phyloP scores from a whole-genome alignment of 495 filamentous ascomycete genomes.

The Podospora appendiculata region DNA sequence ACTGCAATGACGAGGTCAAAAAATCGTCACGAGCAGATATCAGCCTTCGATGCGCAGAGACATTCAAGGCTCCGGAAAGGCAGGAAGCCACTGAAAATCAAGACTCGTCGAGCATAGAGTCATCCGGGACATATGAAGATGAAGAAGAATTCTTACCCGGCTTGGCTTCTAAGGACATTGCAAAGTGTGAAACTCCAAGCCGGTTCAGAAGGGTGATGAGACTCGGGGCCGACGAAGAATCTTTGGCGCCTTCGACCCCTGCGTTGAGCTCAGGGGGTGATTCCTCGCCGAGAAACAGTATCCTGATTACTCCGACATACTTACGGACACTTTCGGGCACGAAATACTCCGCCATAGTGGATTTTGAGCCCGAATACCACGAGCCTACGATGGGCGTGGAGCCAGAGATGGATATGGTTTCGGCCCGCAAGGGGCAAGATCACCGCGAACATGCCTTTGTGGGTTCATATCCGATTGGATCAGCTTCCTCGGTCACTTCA shows the following conservation, averaged over 20 bases:
- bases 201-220: not conserved
- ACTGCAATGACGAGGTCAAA: no score
- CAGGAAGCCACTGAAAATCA: no score
- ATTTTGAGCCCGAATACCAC: slow-evolving; percentile 11
- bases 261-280: slow-evolving; percentile 24
- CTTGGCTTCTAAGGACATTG: no score
- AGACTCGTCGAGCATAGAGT: no score
- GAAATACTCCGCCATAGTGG: slow-evolving; percentile 6
- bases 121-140: not conserved
- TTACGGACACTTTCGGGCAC: slow-evolving; percentile 9
- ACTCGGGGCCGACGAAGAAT: slow-evolving; percentile 16
- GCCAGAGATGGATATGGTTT: not conserved
- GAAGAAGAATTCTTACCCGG: not conserved
- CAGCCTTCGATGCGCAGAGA: no score
- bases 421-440: not conserved
- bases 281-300: slow-evolving; percentile 29
- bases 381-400: slow-evolving; percentile 1
- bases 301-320: slow-evolving; percentile 19
- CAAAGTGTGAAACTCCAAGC: slow-evolving; percentile 4
- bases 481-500: not conserved
- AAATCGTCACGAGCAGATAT: no score
- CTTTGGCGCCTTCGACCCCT: slow-evolving; percentile 31
- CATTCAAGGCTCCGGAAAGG: no score
- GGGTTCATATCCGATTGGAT: not conserved
- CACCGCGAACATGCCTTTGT: not conserved